Base-by-base conservation (phyloP, 2,329 filamentous ascomycete species). In the Pseudovirgaria hyperparasitica region DNA sequence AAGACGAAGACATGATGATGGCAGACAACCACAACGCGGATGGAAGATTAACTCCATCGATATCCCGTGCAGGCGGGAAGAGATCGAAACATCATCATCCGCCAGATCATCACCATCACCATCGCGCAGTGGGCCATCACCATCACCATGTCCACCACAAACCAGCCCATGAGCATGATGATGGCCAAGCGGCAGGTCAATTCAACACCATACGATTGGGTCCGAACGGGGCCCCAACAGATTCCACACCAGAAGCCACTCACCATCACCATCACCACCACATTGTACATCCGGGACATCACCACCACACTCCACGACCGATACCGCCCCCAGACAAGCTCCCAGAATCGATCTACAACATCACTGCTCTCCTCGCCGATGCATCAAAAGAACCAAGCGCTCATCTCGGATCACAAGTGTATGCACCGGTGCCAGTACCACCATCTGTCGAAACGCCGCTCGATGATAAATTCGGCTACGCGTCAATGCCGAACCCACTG, bases 361-460 rank as follows among this genome's bases (percentile, higher is more conserved):
- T 53, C 16, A 43, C 48, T 20, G 32, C 70, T 1, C 70, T 93
- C 0, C 52, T 93, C 9, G 73, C 84, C 2, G 75, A 72, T 16
- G 73, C 87, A 4, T 65, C 76, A 1, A 60, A 77, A 31, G 65
- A 72, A 11, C 79, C 82, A 6, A 76, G 85, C 7, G 69, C 73
- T 29, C 85, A 94, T 47, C 68, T 96, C 3, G 87, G 87, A 18
- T 82, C 84, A 31, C 78, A 82, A 4, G 63, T 92, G 9, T 96
- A 96, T 48, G 67, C 78, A 26, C 72, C 82, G 1, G 67, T 62
- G 5, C 61, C 92, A 4, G 57, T 60, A 3, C 42, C 62, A 5
- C 61, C 60, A 3, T 55, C 51, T 18, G 46, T 47, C 2, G 50
- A 53, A 16, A 52, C 52, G 2, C 45, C 50, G 9, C 36, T 58